Base-by-base conservation (phyloP, 345 rosid species). In the Brassica cretica region DNA sequence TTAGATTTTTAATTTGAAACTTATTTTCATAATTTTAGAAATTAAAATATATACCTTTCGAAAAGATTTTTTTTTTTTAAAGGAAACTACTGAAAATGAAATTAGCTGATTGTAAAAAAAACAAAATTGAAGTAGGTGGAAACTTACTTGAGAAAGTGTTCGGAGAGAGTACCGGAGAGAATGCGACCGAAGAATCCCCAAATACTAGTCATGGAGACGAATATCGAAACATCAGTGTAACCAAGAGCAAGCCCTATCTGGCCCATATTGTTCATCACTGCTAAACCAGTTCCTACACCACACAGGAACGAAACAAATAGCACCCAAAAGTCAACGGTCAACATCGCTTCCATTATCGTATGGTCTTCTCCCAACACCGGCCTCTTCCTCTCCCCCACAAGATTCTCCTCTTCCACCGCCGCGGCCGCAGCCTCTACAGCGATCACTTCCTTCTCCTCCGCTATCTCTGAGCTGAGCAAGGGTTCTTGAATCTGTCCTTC, bases 171-270 rank as follows among this genome's bases (percentile, higher is more conserved):
- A 16, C 99, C 99, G 35, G 99, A 93, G 39, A 84, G 39, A 70
- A 95, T 93, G 24, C 99, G 82, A 0, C 99, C 99, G 19, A 95
- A 95, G 78, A 95, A 93, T 0, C 99, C 99, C 93, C 92, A 93
- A 51, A 95, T 91, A 41, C 99, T 95, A 0, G 87, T 89, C 70
- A 95, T 71, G 1, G 99, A 93, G 15, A 95, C 89, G 68, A 95
- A 95, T 0, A 93, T 86, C 0, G 99, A 93, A 16, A 93, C 98
- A 37, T 95, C 91, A 18, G 80, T 80, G 84, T 95, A 90, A 21
- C 99, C 99, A 71, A 93, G 93, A 0, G 99, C 90, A 75, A 84
- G 72, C 0, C 99, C 99, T 3, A 95, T 95, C 80, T 95, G 99
- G 6, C 94, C 98, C 96, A 90, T 88, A 44, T 95, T 95, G 78